These are phyloP conservation scores for Solidago caesia DNA, from an alignment of 129 eudicot species.

Conservation along the genomic window DNA sequence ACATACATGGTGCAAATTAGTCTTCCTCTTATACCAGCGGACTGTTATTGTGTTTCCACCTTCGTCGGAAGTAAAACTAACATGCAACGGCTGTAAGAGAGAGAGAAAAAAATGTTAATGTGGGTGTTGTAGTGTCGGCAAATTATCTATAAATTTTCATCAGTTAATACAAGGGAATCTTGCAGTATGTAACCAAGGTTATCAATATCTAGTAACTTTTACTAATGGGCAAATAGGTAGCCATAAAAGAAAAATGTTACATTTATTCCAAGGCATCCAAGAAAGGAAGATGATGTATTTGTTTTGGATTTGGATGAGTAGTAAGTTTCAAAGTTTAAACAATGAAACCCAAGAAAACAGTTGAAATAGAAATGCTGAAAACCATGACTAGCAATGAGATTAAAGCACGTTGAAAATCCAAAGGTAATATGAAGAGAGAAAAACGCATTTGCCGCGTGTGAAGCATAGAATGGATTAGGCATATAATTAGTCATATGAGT, in stretches of 20 bases:
- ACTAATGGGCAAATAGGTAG: not conserved
- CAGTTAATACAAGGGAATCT: not conserved
- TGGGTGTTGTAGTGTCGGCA: not conserved
- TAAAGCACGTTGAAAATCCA: no score
- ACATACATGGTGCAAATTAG: slow-evolving; percentile 91
- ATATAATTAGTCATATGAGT: no score
- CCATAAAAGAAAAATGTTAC: not conserved
- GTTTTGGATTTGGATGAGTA: not conserved
- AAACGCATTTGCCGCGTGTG: no score
- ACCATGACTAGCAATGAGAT: no score
- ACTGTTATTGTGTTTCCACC: slow-evolving; percentile 86
- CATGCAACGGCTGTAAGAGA: slow-evolving; percentile 77
- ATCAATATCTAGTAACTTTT: slow-evolving; percentile 6
- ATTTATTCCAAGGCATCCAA: not conserved
- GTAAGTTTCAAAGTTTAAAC: not conserved
- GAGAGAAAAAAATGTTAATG: not conserved
- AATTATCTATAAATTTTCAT: not conserved
- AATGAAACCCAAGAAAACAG: slow-evolving; percentile 2
- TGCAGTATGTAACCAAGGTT: not conserved
- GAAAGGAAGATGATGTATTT: slow-evolving; percentile 1
- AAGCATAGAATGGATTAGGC: no score
- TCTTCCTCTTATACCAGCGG: slow-evolving; percentile 84
- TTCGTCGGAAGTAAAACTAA: slow-evolving; percentile 70
- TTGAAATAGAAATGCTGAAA: no score
- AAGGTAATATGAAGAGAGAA: no score